phyloP scores from a whole-genome alignment of 2,329 filamentous ascomycete genomes.

The Penicillium concentricum region DNA sequence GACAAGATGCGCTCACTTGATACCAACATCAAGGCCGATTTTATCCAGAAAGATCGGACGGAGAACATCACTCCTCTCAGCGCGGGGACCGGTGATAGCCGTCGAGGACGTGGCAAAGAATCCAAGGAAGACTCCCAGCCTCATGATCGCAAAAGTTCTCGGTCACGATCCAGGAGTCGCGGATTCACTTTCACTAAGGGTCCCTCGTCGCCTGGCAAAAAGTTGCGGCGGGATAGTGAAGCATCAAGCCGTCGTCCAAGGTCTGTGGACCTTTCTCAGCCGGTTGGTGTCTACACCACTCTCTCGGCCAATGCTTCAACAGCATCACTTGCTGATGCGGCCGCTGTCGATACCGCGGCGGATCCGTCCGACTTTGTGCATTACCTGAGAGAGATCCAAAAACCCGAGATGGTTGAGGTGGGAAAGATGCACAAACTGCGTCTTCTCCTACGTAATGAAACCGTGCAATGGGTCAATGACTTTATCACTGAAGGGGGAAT shows the following conservation, averaged over 20 bases:
- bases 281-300: constrained; percentile 56
- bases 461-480: constrained; percentile 88
- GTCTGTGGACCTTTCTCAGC: constrained; percentile 67
- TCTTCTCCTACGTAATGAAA: constrained; percentile 86
- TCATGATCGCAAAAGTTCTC: constrained; percentile 47
- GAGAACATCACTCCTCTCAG: constrained; percentile 56
- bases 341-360: constrained; percentile 71
- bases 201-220: constrained; percentile 71
- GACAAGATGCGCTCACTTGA: constrained; percentile 92
- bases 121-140: constrained; percentile 39
- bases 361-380: constrained; percentile 80
- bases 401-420: constrained; percentile 84
- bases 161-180: constrained; percentile 61
- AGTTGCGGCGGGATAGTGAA: constrained; percentile 65
- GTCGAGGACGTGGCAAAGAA: constrained; percentile 45
- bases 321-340: constrained; percentile 56
- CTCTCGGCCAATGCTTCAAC: constrained; percentile 57
- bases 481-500: constrained; percentile 90
- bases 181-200: constrained; percentile 77
- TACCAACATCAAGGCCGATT: constrained; percentile 89
- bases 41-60: constrained; percentile 84
- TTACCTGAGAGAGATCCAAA: constrained; percentile 77
- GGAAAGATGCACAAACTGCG: constrained; percentile 92
- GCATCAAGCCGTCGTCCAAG: constrained; percentile 68
- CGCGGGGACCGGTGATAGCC: constrained; percentile 39